Evolutionary conservation across 2,329 filamentous ascomycete species (phyloP), one percentile per base, ranked within the genome.

Genomic region (Hypoxylon sp.): DNA sequence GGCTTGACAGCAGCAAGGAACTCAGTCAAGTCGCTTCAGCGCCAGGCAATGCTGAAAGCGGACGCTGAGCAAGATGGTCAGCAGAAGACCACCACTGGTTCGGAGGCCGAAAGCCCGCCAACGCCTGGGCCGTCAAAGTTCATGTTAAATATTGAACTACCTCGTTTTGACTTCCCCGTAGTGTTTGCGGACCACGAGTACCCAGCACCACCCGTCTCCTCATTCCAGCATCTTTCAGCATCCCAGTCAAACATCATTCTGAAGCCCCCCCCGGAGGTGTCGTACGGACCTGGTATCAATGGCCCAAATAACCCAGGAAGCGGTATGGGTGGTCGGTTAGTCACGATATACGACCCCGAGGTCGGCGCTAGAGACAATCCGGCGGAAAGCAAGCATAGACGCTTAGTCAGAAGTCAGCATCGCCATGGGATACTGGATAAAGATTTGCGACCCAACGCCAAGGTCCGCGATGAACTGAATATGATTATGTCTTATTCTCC

Each of bases 151-250:
- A 86, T 99, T 51, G 96, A 99, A 74, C 88, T 99, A 50, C 94
- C 94, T 11, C 90, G 94, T 9, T 99, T 97, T 76, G 96, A 99
- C 75, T 97, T 97, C 72, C 93, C 96, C 0, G 88, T 99, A 43
- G 93, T 99, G 25, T 99, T 97, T 81, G 92, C 93, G 29, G 96
- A 99, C 76, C 89, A 96, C 74, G 94, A 97, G 76, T 99, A 99
- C 74, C 89, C 91, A 0, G 87, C 93, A 1, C 93, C 94, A 0
- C 92, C 93, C 0, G 86, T 97, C 41, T 96, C 94, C 1, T 88
- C 90, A 11, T 83, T 95, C 63, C 86, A 90, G 70, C 85, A 91
- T 70, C 80, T 87, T 62, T 85, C 86, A 1, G 81, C 85, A 5
- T 88, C 89, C 5, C 87, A 90, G 69, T 88, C 90, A 8, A 91